Conservation (phyloP, 345 rosid species). For the Populus tremula region DNA sequence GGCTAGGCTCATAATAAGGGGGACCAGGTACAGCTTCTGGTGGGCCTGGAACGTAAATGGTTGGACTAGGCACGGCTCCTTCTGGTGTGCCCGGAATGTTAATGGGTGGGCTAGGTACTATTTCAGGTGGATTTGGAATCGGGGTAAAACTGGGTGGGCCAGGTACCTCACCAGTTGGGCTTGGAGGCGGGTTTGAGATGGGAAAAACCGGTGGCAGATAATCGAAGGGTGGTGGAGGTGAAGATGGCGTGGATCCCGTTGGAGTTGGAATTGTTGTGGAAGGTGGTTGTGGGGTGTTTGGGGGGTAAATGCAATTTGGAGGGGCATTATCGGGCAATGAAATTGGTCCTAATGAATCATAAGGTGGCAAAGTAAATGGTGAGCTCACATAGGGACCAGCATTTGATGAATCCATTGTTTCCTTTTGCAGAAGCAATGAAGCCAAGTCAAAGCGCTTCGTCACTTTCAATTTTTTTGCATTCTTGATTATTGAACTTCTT, state of each 20-base stretch:
- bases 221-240: constrained; percentile 25
- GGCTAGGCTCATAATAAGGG: constrained; percentile 28
- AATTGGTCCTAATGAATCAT: constrained; percentile 49
- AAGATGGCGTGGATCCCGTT: constrained; percentile 1
- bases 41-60: constrained; percentile 9
- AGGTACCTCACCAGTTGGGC: constrained; percentile 14
- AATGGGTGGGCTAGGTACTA: constrained; percentile 13
- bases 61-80: constrained; percentile 2
- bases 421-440: constrained; percentile 36
- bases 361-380: constrained; percentile 56
- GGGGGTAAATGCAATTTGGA: constrained; percentile 57
- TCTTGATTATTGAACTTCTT: constrained; percentile 23
- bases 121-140: constrained; percentile 24
- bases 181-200: constrained; percentile 45
- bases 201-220: constrained; percentile 34
- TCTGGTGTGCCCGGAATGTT: constrained; percentile 33
- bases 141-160: background rate
- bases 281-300: constrained; percentile 49
- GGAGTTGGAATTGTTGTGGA: constrained; percentile 30
- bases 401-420: constrained; percentile 46
- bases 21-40: background rate
- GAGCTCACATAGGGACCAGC: constrained; percentile 53
- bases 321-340: constrained; percentile 47
- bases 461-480: constrained; percentile 29
- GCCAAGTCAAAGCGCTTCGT: constrained; percentile 41